Evolutionary conservation across 2,329 filamentous ascomycete species (phyloP).

Genomic region (Ophiostoma australiae): DNA sequence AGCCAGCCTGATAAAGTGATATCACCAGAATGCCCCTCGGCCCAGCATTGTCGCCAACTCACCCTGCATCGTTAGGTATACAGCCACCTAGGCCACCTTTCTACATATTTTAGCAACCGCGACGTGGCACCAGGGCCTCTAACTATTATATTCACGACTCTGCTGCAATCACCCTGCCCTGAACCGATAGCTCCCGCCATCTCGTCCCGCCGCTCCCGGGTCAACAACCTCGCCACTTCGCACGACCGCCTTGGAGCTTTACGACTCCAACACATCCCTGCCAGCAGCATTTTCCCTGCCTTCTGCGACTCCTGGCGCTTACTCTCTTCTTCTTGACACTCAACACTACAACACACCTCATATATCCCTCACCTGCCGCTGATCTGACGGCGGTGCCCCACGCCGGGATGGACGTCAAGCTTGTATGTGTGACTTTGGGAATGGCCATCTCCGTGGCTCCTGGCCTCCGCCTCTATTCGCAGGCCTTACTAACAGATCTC

Average conservation of each 20-base stretch:
- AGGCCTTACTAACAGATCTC: background rate
- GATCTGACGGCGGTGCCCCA: conserved; percentile 20
- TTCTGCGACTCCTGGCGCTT: background rate
- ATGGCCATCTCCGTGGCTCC: background rate
- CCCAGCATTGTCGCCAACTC: conserved; percentile 13
- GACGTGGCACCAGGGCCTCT: background rate
- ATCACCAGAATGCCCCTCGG: conserved; percentile 12
- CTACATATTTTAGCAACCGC: background rate
- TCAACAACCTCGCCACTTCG: background rate
- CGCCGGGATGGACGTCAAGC: conserved; percentile 30
- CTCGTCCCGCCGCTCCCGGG: background rate
- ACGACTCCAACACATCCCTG: background rate
- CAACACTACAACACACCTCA: background rate
- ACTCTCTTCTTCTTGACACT: background rate
- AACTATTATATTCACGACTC: background rate
- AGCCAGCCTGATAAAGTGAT: conserved; percentile 4
- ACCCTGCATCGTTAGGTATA: conserved; percentile 7
- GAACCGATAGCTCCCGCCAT: background rate
- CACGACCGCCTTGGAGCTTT: background rate
- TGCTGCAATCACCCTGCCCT: background rate
- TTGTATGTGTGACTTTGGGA: conserved; percentile 22
- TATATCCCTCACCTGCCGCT: conserved; percentile 2
- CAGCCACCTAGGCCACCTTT: background rate
- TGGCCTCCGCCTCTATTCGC: background rate
- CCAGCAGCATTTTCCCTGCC: background rate